Conservation (phyloP, 352 stramenopile genomes). For the Pythium biforme region DNA sequence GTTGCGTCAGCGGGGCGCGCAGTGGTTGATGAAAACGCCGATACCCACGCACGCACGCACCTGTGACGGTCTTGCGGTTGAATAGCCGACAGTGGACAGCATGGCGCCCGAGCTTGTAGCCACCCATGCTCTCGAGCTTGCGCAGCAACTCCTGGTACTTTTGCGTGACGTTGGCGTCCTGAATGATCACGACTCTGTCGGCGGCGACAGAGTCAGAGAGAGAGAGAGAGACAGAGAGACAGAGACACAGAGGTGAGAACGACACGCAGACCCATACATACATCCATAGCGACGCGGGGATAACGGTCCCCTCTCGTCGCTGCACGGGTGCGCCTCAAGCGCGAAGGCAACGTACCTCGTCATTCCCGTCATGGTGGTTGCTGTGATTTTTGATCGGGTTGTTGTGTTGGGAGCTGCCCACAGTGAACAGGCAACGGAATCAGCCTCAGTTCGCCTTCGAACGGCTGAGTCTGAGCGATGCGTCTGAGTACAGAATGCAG, state of each 20-base stretch:
- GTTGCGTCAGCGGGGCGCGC: not conserved
- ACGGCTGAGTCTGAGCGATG: too few relatives aligned
- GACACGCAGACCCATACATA: not conserved
- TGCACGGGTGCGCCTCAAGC: too few relatives aligned
- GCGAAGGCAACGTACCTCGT: conserved; percentile 45
- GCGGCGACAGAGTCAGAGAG: not conserved
- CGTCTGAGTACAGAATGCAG: too few relatives aligned
- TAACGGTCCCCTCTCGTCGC: too few relatives aligned
- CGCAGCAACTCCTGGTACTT: conserved; percentile 87
- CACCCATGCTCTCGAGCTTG: conserved; percentile 82
- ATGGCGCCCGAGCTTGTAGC: conserved; percentile 72
- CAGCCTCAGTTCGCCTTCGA: too few relatives aligned
- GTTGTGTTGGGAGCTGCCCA: not conserved
- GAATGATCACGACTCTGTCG: conserved; percentile 74
- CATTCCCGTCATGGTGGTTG: conserved; percentile 63
- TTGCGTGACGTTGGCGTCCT: conserved; percentile 76
- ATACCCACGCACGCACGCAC: conserved; percentile 29
- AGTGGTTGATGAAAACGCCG: too few relatives aligned
- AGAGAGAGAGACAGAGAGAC: not conserved
- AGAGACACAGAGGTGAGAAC: too few relatives aligned
- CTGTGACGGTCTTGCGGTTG: conserved; percentile 76
- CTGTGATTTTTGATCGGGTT: too few relatives aligned
- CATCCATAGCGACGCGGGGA: too few relatives aligned
- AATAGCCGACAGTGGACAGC: conserved; percentile 87
- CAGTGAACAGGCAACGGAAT: not conserved